These are phyloP conservation scores for Lyophyllum shimeji DNA, from an alignment of 768 basidiomycete genomes.

Conservation along the genomic window DNA sequence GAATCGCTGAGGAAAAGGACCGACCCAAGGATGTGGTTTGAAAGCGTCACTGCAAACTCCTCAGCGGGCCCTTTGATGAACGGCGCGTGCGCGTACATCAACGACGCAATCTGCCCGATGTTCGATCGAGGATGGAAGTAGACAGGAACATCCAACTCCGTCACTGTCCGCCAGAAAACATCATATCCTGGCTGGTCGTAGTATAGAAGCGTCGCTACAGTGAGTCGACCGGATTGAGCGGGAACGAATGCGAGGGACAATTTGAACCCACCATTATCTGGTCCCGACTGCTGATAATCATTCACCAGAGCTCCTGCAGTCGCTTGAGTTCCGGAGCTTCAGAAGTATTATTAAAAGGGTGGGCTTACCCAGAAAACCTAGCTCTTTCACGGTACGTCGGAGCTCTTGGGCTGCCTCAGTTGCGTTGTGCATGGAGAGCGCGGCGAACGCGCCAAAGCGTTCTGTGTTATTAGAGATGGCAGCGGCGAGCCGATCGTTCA, in stretches of 20 bases:
- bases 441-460: constrained; percentile 42
- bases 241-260: background rate
- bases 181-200: constrained; percentile 40
- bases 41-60: constrained; percentile 37
- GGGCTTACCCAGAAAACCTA: constrained; percentile 36
- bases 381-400: constrained; percentile 36
- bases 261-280: constrained; percentile 31
- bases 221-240: background rate
- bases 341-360: background rate
- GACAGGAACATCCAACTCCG: constrained; percentile 37
- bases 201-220: constrained; percentile 32
- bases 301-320: constrained; percentile 36
- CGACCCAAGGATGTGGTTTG: constrained; percentile 39
- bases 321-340: background rate
- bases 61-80: constrained; percentile 33
- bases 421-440: constrained; percentile 45
- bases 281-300: constrained; percentile 43
- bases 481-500: constrained; percentile 37
- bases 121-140: constrained; percentile 38
- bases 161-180: constrained; percentile 36
- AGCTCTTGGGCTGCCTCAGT: constrained; percentile 38
- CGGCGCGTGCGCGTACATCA: constrained; percentile 32
- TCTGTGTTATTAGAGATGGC: constrained; percentile 37
- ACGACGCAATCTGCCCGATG: constrained; percentile 23
- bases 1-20: background rate